Evolutionary conservation across 495 filamentous ascomycete genomes (phyloP).

Genomic region (Friedmanniomyces endolithicus): DNA sequence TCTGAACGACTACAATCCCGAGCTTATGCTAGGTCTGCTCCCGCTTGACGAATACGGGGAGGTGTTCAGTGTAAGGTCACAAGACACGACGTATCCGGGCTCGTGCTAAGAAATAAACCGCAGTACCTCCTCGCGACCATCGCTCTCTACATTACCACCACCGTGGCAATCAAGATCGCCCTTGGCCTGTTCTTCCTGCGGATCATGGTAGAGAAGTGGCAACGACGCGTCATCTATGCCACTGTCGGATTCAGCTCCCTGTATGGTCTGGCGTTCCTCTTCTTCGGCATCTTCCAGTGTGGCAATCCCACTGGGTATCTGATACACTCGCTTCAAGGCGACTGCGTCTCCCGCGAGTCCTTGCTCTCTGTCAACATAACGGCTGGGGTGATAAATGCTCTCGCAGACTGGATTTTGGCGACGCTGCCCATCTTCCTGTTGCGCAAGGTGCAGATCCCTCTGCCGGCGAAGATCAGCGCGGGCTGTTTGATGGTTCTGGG

Average conservation of each 20-base stretch:
- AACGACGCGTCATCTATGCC: conserved; percentile 20
- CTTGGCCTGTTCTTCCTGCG: conserved; percentile 29
- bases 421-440: conserved; percentile 25
- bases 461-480: conserved; percentile 25
- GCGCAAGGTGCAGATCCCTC: conserved; percentile 24
- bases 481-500: conserved; percentile 27
- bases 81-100: background rate
- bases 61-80: background rate
- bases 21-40: background rate
- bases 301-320: conserved; percentile 22
- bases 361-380: conserved; percentile 3
- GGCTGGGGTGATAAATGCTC: conserved; percentile 22
- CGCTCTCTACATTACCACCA: conserved; percentile 21
- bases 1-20: background rate
- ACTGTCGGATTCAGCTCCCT: conserved; percentile 18
- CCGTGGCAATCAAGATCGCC: conserved; percentile 26
- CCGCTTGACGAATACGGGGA: background rate
- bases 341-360: conserved; percentile 9
- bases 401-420: conserved; percentile 25
- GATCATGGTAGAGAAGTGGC: conserved; percentile 24
- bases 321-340: conserved; percentile 9
- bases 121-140: conserved; percentile 22
- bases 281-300: conserved; percentile 26
- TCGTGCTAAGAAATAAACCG: background rate
- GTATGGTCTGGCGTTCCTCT: conserved; percentile 20